phyloP scores from a whole-genome alignment of 2,329 filamentous ascomycete species.

The Fusarium subglutinans region DNA sequence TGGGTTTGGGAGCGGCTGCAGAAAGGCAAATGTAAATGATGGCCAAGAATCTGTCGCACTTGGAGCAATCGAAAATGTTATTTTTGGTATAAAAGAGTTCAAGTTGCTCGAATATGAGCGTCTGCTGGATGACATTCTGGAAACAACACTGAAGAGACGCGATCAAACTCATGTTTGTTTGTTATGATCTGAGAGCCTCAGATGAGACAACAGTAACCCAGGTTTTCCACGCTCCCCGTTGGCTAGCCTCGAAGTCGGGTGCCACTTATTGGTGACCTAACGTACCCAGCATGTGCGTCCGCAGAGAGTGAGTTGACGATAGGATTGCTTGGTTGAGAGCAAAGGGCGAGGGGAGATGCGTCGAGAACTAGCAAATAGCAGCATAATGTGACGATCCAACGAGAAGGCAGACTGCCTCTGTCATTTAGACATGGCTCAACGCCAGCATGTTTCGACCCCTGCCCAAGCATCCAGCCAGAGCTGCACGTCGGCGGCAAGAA shows the following conservation, averaged over 20 bases:
- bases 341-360: conserved; percentile 16
- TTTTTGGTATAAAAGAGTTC: conserved; percentile 10
- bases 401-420: conserved; percentile 16
- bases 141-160: conserved; percentile 24
- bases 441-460: conserved; percentile 31
- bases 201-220: conserved; percentile 35
- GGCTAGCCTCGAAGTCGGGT: conserved; percentile 16
- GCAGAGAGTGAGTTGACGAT: conserved; percentile 24
- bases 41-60: conserved; percentile 17
- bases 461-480: conserved; percentile 19
- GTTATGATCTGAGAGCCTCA: conserved; percentile 38
- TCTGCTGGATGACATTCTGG: conserved; percentile 17
- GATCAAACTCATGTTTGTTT: conserved; percentile 34
- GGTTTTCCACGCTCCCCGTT: conserved; percentile 19
- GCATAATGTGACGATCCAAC: conserved; percentile 26
- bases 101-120: background rate
- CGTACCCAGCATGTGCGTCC: conserved; percentile 24
- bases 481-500: conserved; percentile 33
- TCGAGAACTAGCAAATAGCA: conserved; percentile 21
- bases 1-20: conserved; percentile 23
- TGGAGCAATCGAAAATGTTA: conserved; percentile 9
- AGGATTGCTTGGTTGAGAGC: conserved; percentile 29
- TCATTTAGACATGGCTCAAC: conserved; percentile 16
- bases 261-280: conserved; percentile 28
- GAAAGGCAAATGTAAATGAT: conserved; percentile 22